Evolutionary conservation across 2,329 filamentous ascomycete genomes (phyloP).

Genomic region (Cercospora citrullina): DNA sequence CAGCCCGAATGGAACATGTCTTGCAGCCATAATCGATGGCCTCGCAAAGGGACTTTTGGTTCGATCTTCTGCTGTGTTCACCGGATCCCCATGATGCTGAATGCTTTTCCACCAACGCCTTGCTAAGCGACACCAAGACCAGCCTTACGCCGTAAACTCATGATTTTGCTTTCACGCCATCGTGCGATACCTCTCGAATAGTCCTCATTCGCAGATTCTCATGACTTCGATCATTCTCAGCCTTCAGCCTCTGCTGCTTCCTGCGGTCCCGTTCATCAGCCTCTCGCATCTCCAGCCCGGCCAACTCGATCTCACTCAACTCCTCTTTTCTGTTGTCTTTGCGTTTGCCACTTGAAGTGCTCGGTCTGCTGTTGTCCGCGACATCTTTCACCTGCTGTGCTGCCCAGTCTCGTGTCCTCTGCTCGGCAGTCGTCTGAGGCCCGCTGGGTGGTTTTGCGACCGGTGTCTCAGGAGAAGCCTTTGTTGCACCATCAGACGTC

Average conservation of each 20-base stretch:
- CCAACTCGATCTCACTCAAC: constrained; percentile 37
- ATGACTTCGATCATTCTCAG: constrained; percentile 12
- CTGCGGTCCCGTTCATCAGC: constrained; percentile 35
- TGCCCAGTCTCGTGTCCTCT: constrained; percentile 39
- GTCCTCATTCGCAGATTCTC: constrained; percentile 17
- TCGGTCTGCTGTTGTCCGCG: constrained; percentile 13
- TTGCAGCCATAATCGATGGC: neutral
- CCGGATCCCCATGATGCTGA: neutral
- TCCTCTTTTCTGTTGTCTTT: constrained; percentile 31
- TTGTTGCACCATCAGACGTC: constrained; percentile 13
- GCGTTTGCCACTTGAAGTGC: constrained; percentile 11
- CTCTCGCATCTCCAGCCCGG: constrained; percentile 39
- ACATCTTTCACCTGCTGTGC: constrained; percentile 29
- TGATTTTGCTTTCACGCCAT: constrained; percentile 14
- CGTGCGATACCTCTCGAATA: constrained; percentile 17
- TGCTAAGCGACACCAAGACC: constrained; percentile 1
- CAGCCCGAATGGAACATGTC: neutral
- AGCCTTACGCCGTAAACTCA: neutral
- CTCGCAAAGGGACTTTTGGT: neutral
- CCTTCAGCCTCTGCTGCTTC: constrained; percentile 25
- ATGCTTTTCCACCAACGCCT: constrained; percentile 7
- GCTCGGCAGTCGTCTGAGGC: constrained; percentile 36
- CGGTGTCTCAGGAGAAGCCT: constrained; percentile 1
- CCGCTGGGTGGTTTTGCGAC: constrained; percentile 12
- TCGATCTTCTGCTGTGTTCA: neutral